These are phyloP conservation scores for Cordyceps fumosorosea DNA, from an alignment of 2,329 filamentous ascomycete genomes.

Conservation along the genomic window DNA sequence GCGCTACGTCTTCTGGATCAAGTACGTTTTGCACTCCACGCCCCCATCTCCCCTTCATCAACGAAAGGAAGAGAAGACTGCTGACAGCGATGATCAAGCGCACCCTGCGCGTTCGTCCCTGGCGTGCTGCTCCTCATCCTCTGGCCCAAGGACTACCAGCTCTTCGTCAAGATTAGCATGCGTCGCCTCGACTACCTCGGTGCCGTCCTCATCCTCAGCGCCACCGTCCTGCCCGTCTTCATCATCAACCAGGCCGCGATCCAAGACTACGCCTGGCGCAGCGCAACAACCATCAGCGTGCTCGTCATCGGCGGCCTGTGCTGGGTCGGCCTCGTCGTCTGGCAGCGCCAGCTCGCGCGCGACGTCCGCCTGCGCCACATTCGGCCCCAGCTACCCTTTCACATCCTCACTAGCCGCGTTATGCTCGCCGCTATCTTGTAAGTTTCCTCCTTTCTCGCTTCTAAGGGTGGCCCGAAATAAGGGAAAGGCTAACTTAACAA, in stretches of 20 bases:
- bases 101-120: conserved; percentile 11
- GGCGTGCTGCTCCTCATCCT: neutral
- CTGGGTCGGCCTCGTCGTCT: conserved; percentile 17
- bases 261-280: conserved; percentile 18
- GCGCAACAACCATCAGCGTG: conserved; percentile 16
- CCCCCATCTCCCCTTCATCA: neutral
- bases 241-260: conserved; percentile 19
- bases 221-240: conserved; percentile 20
- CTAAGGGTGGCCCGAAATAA: neutral
- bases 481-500: neutral
- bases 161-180: conserved; percentile 7
- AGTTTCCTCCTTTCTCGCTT: neutral
- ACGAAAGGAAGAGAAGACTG: neutral
- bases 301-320: conserved; percentile 15
- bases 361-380: conserved; percentile 14
- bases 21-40: conserved; percentile 13
- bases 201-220: conserved; percentile 15
- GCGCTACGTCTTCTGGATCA: conserved; percentile 19
- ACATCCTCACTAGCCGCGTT: conserved; percentile 17
- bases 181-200: conserved; percentile 12
- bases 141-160: conserved; percentile 14
- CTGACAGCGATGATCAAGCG: neutral
- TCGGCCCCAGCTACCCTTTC: conserved; percentile 16
- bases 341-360: conserved; percentile 16
- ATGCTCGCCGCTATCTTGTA: conserved; percentile 17